Evolutionary conservation across 768 basidiomycete species (phyloP).

Genomic region (Xerocomellus dryophilus): DNA sequence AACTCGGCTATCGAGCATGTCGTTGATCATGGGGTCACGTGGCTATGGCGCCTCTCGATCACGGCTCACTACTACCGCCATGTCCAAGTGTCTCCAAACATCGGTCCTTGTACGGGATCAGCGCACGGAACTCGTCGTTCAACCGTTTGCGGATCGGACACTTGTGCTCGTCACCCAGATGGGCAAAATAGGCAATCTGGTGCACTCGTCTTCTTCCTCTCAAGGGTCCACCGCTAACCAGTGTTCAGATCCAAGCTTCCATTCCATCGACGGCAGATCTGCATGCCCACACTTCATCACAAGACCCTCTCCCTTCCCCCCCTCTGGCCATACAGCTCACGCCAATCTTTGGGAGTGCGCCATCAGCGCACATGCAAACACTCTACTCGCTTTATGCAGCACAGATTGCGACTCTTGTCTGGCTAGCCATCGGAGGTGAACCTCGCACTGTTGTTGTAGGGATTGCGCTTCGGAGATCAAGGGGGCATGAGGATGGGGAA

Average conservation of each 20-base stretch:
- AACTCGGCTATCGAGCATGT: not conserved
- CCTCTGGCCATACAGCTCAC: constrained; percentile 73
- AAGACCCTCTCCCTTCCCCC: constrained; percentile 49
- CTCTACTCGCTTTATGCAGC: constrained; percentile 77
- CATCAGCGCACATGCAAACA: constrained; percentile 64
- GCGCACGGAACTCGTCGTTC: constrained; percentile 72
- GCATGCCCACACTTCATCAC: constrained; percentile 37
- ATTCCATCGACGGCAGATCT: constrained; percentile 63
- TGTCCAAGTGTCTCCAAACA: constrained; percentile 38
- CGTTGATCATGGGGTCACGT: not conserved
- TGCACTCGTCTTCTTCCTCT: constrained; percentile 33
- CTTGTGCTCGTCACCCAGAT: constrained; percentile 89
- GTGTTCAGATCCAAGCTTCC: constrained; percentile 70
- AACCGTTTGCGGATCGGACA: constrained; percentile 74
- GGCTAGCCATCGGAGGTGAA: constrained; percentile 50
- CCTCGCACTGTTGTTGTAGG: constrained; percentile 71
- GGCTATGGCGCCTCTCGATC: not conserved
- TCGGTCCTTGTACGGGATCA: constrained; percentile 52
- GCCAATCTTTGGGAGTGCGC: constrained; percentile 72
- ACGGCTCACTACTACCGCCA: not conserved
- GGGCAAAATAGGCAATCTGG: constrained; percentile 86
- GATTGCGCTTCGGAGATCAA: constrained; percentile 54
- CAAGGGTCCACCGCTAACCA: constrained; percentile 5
- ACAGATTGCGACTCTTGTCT: constrained; percentile 86
- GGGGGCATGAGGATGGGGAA: constrained; percentile 22